Evolutionary conservation across 805 yeast species (phyloP), one percentile per base, ranked within the genome.

Genomic region (Sungouiella blattae): DNA sequence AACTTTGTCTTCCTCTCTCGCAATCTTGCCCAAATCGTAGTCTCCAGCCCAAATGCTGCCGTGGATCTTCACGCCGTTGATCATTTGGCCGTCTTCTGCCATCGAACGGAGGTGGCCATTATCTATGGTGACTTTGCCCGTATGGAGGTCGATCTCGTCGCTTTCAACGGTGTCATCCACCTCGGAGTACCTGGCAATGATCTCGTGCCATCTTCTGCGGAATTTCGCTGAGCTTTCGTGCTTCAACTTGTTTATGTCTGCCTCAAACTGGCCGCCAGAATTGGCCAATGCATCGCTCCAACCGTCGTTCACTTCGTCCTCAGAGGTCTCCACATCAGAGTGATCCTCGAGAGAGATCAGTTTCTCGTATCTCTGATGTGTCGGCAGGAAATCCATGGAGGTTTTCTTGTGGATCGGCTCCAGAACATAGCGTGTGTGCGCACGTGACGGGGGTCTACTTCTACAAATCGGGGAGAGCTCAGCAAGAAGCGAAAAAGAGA

Each of bases 101-200:
- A 81, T 47, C 2, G 80, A 72, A 37, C 73, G 58, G 15, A 85
- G 47, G 55, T 85, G 94, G 2, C 95, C 95, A 34, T 75, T 71
- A 47, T 85, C 88, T 21, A 64, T 73, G 1, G 79, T 55, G 1
- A 85, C 72, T 37, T 72, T 66, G 0, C 91, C 89, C 0, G 87
- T 77, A 7, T 53, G 50, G 15, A 85, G 49, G 52, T 85, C 88
- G n/a, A 80, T 59, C 16, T 78, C 67, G 52, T 80, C 88, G 25
- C 84, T 81, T 35, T 78, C 79, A 12, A 64, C 64, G 4, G 64
- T 62, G 22, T 72, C 71, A 33, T 69, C 69, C 32, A 75, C 69
- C 3, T 41, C 36, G 3, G 75, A 62, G 49, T 80, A 78, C 49
- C 73, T 75, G 2, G 65, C 54, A 6, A 81, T 67, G 18, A 81